Evolutionary conservation across 768 basidiomycete species (phyloP), one percentile per base, ranked within the genome.

Genomic region (Boletus speciosus): DNA sequence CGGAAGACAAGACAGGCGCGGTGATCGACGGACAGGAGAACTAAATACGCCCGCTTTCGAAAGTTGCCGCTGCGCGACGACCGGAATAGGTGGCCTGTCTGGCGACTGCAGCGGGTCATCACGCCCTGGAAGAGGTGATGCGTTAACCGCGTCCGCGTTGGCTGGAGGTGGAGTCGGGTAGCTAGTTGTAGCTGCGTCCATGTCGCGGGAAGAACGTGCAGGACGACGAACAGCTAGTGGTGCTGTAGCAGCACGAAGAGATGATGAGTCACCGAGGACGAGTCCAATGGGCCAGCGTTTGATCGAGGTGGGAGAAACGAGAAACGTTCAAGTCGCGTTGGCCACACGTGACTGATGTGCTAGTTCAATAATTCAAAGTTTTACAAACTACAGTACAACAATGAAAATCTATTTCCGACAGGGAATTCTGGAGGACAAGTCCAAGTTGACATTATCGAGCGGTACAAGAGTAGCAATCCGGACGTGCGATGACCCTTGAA

Each of bases 61-160:
- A 40, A 62, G 66, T 53, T 55, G 59, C n/a, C 66, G 59, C 57
- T 65, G 67, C 56, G 69, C 62, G 25, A 66, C 57, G 44, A 72
- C 61, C 7, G 74, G 65, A 23, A 71, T 62, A 56, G 77, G 75
- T 51, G 70, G 73, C 59, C 79, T 79, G 68, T 82, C 81, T 35
- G 81, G 81, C 6, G 83, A 80, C 54, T 71, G 76, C 19, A 79
- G 61, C 32, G 80, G 77, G 10, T 79, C 81, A 66, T 81, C 79
- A 63, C 79, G 76, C 27, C 79, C 67, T 60, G 73, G 73, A 14
- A 79, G 74, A 25, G 73, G 64, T 43, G 75, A 71, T 12, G 74
- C 73, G 56, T 78, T 73, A 62, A 67, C 76, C 27, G 64, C 69
- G 61, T 81, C 77, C 52, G 62, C 70, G 62, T 76, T 47, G 29